phyloP scores from a whole-genome alignment of 768 basidiomycete species.

The Hypsizygus marmoreus region DNA sequence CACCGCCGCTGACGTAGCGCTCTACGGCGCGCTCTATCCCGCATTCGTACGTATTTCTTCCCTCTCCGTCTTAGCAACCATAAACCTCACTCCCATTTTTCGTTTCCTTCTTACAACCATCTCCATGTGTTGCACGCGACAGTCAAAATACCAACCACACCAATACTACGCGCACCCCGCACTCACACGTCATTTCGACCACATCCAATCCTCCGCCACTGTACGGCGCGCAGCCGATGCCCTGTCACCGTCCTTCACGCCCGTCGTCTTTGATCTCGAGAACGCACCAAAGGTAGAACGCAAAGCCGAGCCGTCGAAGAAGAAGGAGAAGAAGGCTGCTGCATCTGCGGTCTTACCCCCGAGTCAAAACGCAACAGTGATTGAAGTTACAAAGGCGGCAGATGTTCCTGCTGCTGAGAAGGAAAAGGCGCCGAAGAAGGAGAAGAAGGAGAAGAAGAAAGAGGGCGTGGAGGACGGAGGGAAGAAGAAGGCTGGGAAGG shows the following conservation, averaged over 20 bases:
- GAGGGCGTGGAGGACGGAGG: constrained; percentile 38
- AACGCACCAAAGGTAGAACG: constrained; percentile 76
- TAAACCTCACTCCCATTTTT: neutral
- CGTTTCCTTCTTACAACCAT: neutral
- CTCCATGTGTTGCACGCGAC: no score
- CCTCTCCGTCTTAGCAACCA: neutral
- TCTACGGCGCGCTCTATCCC: constrained; percentile 89
- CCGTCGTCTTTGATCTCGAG: constrained; percentile 71
- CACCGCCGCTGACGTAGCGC: constrained; percentile 86
- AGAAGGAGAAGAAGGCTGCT: constrained; percentile 64
- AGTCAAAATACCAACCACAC: constrained; percentile 63
- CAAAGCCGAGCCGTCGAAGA: constrained; percentile 72
- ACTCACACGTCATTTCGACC: constrained; percentile 92
- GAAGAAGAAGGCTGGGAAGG: constrained; percentile 44
- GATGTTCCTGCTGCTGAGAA: constrained; percentile 25
- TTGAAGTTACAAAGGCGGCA: constrained; percentile 29
- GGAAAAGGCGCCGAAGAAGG: constrained; percentile 48
- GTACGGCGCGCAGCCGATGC: constrained; percentile 60
- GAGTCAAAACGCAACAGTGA: no score
- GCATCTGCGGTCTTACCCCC: no score
- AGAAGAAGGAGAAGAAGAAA: constrained; percentile 64
- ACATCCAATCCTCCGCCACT: constrained; percentile 74
- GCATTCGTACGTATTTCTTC: constrained; percentile 58
- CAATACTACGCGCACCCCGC: constrained; percentile 81
- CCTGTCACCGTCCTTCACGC: constrained; percentile 50